Percentiles rank a stretch among this genome's conserved stretches.
phyloP scores from a whole-genome alignment of 2,329 filamentous ascomycete species.

The Lachnellula suecica region DNA sequence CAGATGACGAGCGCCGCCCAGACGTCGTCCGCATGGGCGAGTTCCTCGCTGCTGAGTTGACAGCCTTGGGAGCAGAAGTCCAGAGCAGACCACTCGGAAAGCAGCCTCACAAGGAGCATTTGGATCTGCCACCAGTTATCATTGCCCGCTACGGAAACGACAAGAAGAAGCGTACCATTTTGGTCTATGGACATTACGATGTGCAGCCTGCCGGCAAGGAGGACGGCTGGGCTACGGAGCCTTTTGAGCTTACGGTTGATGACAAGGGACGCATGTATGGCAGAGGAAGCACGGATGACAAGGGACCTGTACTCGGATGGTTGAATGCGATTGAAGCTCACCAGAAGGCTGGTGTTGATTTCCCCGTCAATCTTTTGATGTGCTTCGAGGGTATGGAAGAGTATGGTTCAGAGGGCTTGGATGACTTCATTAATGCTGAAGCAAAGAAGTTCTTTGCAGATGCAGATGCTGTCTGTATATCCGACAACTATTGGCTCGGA shows the following conservation, averaged over 20 bases:
- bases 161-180: conserved; percentile 87
- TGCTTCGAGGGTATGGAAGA: conserved; percentile 99
- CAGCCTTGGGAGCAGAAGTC: conserved; percentile 79
- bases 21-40: conserved; percentile 97
- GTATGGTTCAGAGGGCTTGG: conserved; percentile 93
- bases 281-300: conserved; percentile 94
- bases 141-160: conserved; percentile 91
- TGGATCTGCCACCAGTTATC: conserved; percentile 90
- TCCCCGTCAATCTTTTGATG: conserved; percentile 97
- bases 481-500: conserved; percentile 99
- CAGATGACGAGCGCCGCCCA: conserved; percentile 81
- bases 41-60: conserved; percentile 82
- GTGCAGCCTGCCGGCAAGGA: conserved; percentile 92
- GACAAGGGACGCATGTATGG: conserved; percentile 95
- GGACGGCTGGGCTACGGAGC: conserved; percentile 95
- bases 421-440: conserved; percentile 90
- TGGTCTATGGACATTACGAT: conserved; percentile 98
- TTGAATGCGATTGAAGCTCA: conserved; percentile 97
- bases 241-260: conserved; percentile 84
- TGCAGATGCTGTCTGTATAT: conserved; percentile 95
- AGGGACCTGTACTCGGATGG: conserved; percentile 96
- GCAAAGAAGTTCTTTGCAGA: conserved; percentile 95
- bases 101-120: conserved; percentile 85
- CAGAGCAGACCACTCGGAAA: conserved; percentile 85
- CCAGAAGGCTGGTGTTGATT: conserved; percentile 89